These are phyloP conservation scores for Pilaira anomala DNA, from an alignment of 192 early-diverging fungal genomes.

Conservation along the genomic window DNA sequence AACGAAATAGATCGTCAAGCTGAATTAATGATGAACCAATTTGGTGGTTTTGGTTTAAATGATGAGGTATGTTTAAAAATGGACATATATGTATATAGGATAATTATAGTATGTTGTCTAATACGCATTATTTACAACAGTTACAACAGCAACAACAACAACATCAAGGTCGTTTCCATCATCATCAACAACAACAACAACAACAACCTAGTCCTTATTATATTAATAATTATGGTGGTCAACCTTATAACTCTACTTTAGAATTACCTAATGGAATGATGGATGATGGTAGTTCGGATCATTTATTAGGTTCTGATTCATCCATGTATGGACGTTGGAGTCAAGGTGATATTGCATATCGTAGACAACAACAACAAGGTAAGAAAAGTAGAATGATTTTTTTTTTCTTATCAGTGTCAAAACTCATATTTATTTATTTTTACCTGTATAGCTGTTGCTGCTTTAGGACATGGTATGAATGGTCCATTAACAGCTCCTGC, in stretches of 20 bases:
- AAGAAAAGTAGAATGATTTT: neutral
- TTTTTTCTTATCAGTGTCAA: too few species aligned
- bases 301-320: neutral
- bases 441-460: conserved; percentile 5
- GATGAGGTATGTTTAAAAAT: conserved; percentile 22
- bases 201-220: conserved; percentile 35
- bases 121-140: conserved; percentile 13
- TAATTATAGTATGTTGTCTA: neutral
- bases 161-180: conserved; percentile 39
- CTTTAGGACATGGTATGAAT: conserved; percentile 25
- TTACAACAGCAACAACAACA: conserved; percentile 1
- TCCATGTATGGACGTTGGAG: conserved; percentile 33
- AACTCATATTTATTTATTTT: neutral
- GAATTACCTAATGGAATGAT: neutral
- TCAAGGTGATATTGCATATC: conserved; percentile 25
- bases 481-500: conserved; percentile 36
- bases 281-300: neutral
- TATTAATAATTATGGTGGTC: neutral
- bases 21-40: conserved; percentile 23
- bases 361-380: conserved; percentile 13
- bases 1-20: conserved; percentile 15
- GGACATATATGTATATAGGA: neutral
- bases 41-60: conserved; percentile 16
- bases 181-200: conserved; percentile 53
- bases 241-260: neutral